These are phyloP conservation scores for Lipomyces sp. DNA, from an alignment of 805 yeast species.

Conservation along the genomic window DNA sequence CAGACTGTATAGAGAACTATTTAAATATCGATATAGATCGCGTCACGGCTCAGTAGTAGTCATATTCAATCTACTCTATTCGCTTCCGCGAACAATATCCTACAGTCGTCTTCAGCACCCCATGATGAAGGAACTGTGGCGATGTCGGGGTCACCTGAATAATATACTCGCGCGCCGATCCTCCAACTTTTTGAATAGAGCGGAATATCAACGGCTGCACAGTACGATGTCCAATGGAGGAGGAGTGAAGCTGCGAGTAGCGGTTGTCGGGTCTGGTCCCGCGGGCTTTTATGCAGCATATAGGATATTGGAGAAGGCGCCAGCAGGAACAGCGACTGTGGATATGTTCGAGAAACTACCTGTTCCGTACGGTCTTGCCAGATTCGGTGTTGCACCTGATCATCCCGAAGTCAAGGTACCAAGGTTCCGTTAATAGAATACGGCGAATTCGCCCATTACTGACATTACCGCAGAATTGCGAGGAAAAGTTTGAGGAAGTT, in stretches of 20 bases:
- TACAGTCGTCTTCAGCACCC: neutral
- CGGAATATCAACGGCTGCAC: neutral
- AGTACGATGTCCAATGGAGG: neutral
- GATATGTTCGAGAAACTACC: conserved; percentile 86
- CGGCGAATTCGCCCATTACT: neutral
- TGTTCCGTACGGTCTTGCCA: conserved; percentile 85
- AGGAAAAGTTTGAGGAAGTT: conserved; percentile 69
- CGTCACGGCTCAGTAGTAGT: neutral
- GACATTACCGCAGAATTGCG: conserved; percentile 46
- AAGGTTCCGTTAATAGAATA: neutral
- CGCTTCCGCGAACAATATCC: neutral
- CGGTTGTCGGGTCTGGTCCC: conserved; percentile 94
- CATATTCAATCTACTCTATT: neutral
- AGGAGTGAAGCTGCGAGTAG: conserved; percentile 49
- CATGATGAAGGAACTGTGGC: neutral
- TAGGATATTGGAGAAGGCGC: conserved; percentile 59
- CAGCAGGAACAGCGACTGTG: conserved; percentile 51
- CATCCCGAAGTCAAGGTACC: conserved; percentile 86
- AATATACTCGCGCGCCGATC: neutral
- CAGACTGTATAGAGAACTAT: too few species aligned
- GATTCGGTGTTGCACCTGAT: conserved; percentile 99
- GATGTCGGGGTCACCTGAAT: neutral
- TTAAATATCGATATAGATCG: too few species aligned
- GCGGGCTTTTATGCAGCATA: conserved; percentile 92
- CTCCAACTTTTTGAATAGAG: neutral